Evolutionary conservation across 306 rosid genomes (phyloP).

Genomic region (Carpinus fangiana): DNA sequence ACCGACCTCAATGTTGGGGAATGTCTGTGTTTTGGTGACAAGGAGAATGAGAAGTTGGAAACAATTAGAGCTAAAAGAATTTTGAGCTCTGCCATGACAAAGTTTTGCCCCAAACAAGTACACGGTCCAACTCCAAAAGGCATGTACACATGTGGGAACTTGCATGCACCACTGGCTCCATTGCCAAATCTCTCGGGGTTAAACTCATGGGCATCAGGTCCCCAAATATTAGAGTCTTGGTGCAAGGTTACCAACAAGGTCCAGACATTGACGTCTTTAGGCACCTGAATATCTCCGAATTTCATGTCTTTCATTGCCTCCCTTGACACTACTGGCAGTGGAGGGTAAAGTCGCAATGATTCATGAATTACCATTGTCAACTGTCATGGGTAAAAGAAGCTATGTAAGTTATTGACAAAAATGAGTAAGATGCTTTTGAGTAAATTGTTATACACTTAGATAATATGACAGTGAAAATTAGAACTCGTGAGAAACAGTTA

Average conservation of each 20-base stretch:
- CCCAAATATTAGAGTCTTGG: constrained; percentile 27
- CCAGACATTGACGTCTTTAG: constrained; percentile 28
- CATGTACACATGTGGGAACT: constrained; percentile 30
- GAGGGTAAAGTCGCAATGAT: constrained; percentile 33
- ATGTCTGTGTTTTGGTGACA: constrained; percentile 42
- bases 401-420: background rate
- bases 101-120: constrained; percentile 30
- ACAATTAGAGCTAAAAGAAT: constrained; percentile 32
- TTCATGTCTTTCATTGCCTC: constrained; percentile 17
- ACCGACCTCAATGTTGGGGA: constrained; percentile 24
- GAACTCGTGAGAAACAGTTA: constrained; percentile 8
- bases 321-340: constrained; percentile 13
- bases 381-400: constrained; percentile 5
- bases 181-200: constrained; percentile 35
- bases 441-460: too few species aligned
- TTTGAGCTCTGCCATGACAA: constrained; percentile 37
- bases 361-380: constrained; percentile 33
- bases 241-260: constrained; percentile 2
- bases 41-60: constrained; percentile 38
- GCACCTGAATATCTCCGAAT: constrained; percentile 25
- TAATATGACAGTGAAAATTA: too few species aligned
- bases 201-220: constrained; percentile 27
- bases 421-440: too few species aligned
- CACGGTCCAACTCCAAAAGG: constrained; percentile 38
- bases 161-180: constrained; percentile 29